Evolutionary conservation across 2,329 filamentous ascomycete species (phyloP).

Genomic region (Lecanicillium sp.): DNA sequence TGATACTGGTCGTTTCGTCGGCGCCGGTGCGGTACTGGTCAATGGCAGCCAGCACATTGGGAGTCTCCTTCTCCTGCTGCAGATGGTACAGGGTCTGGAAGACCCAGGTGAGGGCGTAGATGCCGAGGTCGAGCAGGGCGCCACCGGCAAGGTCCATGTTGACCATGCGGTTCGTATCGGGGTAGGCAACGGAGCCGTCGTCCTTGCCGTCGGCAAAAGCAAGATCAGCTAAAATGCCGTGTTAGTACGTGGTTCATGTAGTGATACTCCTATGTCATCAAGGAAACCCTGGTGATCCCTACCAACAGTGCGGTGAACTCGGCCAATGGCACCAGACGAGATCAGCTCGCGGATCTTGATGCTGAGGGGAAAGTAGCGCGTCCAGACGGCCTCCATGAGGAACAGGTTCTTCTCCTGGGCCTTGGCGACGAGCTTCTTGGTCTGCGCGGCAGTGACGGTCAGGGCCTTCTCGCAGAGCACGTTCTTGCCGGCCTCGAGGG

Average conservation of each 20-base stretch:
- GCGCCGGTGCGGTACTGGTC: constrained; percentile 68
- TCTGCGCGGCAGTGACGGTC: constrained; percentile 75
- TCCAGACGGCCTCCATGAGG: constrained; percentile 88
- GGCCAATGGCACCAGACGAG: constrained; percentile 47
- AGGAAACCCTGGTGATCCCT: constrained; percentile 18
- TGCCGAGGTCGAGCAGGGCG: constrained; percentile 75
- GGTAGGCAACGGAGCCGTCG: constrained; percentile 51
- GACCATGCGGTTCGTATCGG: constrained; percentile 67
- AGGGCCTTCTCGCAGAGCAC: constrained; percentile 90
- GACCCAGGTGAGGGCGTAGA: constrained; percentile 86
- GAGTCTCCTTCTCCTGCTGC: constrained; percentile 64
- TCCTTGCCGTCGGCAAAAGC: constrained; percentile 54
- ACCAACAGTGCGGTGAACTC: constrained; percentile 55
- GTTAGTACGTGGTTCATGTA: constrained; percentile 11
- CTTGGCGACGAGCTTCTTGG: constrained; percentile 63
- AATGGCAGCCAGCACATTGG: constrained; percentile 62
- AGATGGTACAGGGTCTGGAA: constrained; percentile 85
- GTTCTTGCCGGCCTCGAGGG: constrained; percentile 75
- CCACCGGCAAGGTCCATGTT: constrained; percentile 79
- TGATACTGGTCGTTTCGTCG: constrained; percentile 72
- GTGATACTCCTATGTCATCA: background rate
- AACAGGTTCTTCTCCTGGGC: constrained; percentile 68
- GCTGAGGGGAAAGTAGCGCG: constrained; percentile 78
- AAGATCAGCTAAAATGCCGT: constrained; percentile 41
- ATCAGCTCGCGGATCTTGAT: constrained; percentile 66